phyloP scores from a whole-genome alignment of 495 filamentous ascomycete genomes.

The Xylaria flabelliformis region DNA sequence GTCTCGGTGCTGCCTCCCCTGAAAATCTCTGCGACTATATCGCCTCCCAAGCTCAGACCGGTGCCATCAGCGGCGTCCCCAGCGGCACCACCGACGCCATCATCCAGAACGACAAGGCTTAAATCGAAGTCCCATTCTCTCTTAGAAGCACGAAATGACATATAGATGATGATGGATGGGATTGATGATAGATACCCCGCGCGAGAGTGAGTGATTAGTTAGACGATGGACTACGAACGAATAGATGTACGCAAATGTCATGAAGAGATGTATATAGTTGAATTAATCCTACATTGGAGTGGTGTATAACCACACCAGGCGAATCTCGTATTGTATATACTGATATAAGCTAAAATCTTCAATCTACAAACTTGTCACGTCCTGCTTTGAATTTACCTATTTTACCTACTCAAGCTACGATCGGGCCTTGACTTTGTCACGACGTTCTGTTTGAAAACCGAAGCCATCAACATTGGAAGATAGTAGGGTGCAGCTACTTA shows the following conservation, averaged over 20 bases:
- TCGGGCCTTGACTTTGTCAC: neutral
- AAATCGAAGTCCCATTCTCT: neutral
- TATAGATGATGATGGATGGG: constrained; percentile 7
- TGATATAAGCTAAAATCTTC: neutral
- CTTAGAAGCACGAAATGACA: neutral
- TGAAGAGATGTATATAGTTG: constrained; percentile 21
- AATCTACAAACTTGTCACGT: neutral
- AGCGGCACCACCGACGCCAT: constrained; percentile 54
- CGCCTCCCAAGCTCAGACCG: constrained; percentile 40
- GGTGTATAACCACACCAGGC: neutral
- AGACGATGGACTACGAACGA: neutral
- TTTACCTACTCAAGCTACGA: neutral
- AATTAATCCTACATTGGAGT: constrained; percentile 1
- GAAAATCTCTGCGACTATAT: constrained; percentile 51
- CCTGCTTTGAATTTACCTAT: neutral
- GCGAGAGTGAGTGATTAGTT: constrained; percentile 10
- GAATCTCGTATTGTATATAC: constrained; percentile 18
- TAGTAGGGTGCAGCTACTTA: neutral
- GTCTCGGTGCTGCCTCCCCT: constrained; percentile 42
- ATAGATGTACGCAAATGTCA: constrained; percentile 11
- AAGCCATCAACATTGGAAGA: neutral
- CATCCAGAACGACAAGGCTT: constrained; percentile 54
- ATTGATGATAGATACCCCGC: constrained; percentile 23
- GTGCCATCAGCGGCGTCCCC: constrained; percentile 46
- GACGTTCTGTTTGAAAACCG: neutral